phyloP scores from a whole-genome alignment of 2,329 filamentous ascomycete genomes.

The Septoria linicola region DNA sequence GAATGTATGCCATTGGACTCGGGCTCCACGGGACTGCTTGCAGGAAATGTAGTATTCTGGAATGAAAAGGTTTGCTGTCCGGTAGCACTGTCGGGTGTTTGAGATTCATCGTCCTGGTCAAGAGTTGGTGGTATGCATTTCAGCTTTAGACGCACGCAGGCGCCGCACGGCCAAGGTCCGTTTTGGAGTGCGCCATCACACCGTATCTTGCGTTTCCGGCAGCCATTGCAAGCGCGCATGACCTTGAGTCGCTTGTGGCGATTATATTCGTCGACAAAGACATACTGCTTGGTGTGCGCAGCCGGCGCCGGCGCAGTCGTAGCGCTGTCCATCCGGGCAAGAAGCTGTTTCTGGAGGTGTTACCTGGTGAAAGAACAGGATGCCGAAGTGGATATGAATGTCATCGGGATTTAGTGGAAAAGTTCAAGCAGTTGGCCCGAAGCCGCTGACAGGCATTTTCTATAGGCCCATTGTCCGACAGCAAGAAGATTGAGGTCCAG shows the following conservation, averaged over 20 bases:
- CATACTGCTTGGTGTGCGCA: slow-evolving; percentile 89
- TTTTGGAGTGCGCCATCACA: slow-evolving; percentile 97
- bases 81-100: slow-evolving; percentile 24
- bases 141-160: slow-evolving; percentile 86
- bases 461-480: neutral
- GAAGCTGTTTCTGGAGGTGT: slow-evolving; percentile 15
- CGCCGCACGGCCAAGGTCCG: slow-evolving; percentile 87
- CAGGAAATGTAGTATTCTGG: slow-evolving; percentile 29
- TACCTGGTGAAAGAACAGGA: slow-evolving; percentile 16
- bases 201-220: slow-evolving; percentile 92
- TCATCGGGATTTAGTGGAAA: slow-evolving; percentile 17
- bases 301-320: slow-evolving; percentile 49
- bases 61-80: slow-evolving; percentile 35
- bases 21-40: slow-evolving; percentile 15
- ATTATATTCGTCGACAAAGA: slow-evolving; percentile 98
- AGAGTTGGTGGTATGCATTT: slow-evolving; percentile 89
- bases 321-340: slow-evolving; percentile 22
- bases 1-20: slow-evolving; percentile 16
- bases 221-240: slow-evolving; percentile 96
- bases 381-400: slow-evolving; percentile 19
- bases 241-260: slow-evolving; percentile 96
- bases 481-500: neutral
- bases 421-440: slow-evolving; percentile 5
- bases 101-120: slow-evolving; percentile 63
- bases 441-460: slow-evolving; percentile 13